Base-by-base conservation (phyloP, 345 rosid genomes). In the Pugionium cornutum region DNA sequence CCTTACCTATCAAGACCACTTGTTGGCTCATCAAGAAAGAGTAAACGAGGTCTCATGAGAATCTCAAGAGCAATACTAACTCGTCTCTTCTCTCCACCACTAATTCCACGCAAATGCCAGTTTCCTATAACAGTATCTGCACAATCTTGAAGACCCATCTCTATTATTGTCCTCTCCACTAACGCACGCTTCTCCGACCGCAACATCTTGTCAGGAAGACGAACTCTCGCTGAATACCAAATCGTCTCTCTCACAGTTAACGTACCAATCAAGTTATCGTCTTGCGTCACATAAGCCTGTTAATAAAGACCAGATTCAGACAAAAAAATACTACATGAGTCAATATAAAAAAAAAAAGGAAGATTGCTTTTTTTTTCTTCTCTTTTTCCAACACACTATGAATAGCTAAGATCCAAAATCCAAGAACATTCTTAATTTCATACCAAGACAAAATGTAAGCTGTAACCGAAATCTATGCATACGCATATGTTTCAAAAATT, bases 111-210 rank as follows among this genome's bases (percentile, higher is more conserved):
- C 64, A 87, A 64, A 83, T 92, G 96, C 98, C 98, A 92, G 52
- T 92, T 92, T 66, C 98, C 98, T 8, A 92, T 83, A 18, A 86
- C 95, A 4, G 98, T 89, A 62, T 89, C 92, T 1, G 97, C 95
- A 46, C 98, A 92, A n/a, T 92, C 98, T 66, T 89, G 95, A 37
- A 89, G 85, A 40, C 98, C 98, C 98, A 92, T 89, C 82, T 92
- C 98, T 29, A 83, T 72, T 9, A 92, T 84, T 29, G 97, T 92
- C 11, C 92, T 79, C 78, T 92, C 98, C 18, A 92, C 89, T 55
- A 92, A 64, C 0, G 91, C 82, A 39, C 80, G 83, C 74, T 92
- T 92, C 78, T 89, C 95, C 29, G 86, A 80, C 89, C 86, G 66
- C 0, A 81, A 79, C 97, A 92, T 89, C 76, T 77, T 86, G 76